Evolutionary conservation across 2,329 filamentous ascomycete species (phyloP), one percentile per base, ranked within the genome.

Genomic region (Fulvia fulva): DNA sequence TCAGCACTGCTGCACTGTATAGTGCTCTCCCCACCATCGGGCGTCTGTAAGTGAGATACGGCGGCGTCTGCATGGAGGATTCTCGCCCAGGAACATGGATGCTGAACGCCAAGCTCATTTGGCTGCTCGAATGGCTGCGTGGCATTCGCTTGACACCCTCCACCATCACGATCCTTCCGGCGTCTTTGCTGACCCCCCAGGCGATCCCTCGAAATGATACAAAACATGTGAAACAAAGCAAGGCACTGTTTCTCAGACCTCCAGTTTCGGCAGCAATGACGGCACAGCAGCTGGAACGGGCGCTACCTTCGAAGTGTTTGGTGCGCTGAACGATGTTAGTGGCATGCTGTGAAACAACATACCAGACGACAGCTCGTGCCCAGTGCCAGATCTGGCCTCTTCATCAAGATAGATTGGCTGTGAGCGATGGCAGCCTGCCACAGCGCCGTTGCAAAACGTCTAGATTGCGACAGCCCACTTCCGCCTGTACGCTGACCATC

Each of bases 21-120:
- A 45, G 41, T 21, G 26, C 23, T 28, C 51, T 30, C 53, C n/a
- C n/a, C 46, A 54, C 52, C 41, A 19, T 54, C 41, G 52, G 52
- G 52, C 52, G 52, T 54, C 16, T 25, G 34, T n/a, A 41, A 41
- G 34, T 41, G 34, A 41, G 34, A 8, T 41, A 14, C 30, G 30
- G 30, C 30, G 30, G 3, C 30, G 30, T 5, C 23, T 30, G 25
- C 46, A 50, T 50, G 22, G 14, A 28, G 16, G 23, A 54, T 54
- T 22, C 52, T 32, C 41, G 52, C 52, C 34, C 34, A 44, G 51
- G 51, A 43, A 37, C 34, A 28, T 53, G 51, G 49, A 41, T 41
- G 14, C 19, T 41, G 14, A 3, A 16, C 14, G 37, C 37, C 12
- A 19, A 41, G 37, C 37, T 41, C 9, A n/a, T 41, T 19, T 41